These are phyloP conservation scores for Naematelia encephala DNA, from an alignment of 768 basidiomycete genomes.

Conservation along the genomic window DNA sequence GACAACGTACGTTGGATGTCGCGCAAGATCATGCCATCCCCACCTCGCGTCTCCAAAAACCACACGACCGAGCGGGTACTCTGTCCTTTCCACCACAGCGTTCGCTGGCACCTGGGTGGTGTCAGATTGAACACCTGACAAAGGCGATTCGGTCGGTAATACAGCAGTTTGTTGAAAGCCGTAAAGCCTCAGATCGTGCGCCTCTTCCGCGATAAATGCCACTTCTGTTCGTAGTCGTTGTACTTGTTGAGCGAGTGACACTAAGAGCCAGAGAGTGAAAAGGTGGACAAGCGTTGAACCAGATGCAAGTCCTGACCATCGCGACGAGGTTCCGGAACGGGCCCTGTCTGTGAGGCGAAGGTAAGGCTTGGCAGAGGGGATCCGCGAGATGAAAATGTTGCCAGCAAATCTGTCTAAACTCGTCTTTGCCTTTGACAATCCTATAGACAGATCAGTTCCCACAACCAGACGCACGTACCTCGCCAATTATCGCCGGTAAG, in stretches of 20 bases:
- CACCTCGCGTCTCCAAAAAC: constrained; percentile 21
- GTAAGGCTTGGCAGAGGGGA: background rate
- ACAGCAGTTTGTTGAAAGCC: constrained; percentile 4
- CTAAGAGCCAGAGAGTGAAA: constrained; percentile 30
- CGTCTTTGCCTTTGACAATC: background rate
- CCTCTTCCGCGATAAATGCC: constrained; percentile 33
- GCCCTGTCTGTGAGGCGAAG: background rate
- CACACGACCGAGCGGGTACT: constrained; percentile 17
- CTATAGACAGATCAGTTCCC: background rate
- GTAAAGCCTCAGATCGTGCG: constrained; percentile 31
- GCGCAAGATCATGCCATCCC: constrained; percentile 16
- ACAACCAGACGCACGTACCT: constrained; percentile 10
- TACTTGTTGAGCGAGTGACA: constrained; percentile 36
- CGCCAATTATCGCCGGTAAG: constrained; percentile 20
- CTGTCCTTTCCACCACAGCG: background rate
- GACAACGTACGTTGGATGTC: constrained; percentile 33
- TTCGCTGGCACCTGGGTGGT: background rate
- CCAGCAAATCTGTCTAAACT: background rate
- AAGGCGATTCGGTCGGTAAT: too few species aligned
- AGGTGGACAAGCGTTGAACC: constrained; percentile 29
- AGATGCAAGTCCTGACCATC: constrained; percentile 13
- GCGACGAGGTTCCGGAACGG: background rate
- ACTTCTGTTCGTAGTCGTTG: constrained; percentile 34
- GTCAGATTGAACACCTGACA: background rate
- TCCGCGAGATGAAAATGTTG: background rate